Percentiles rank a stretch among this genome's conserved stretches.
Conservation (phyloP, 1,284 basidiomycete genomes). For the Ceratobasidium sp. region DNA sequence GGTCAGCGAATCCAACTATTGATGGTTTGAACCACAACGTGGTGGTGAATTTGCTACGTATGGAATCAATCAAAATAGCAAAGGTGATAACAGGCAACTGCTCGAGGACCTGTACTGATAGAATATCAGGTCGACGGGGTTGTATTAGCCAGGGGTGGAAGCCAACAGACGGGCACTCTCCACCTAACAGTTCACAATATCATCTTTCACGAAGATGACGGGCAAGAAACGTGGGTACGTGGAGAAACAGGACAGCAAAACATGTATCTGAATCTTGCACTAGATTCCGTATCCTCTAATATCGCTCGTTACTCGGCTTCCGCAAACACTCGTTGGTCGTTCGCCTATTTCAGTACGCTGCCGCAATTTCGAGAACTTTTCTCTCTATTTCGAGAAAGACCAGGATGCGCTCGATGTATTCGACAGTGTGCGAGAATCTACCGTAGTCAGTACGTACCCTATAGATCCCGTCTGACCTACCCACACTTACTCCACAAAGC, state of each 20-base stretch:
- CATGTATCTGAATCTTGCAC: slow-evolving; percentile 36
- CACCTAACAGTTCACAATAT: slow-evolving; percentile 95
- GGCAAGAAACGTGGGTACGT: slow-evolving; percentile 79
- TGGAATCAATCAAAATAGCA: slow-evolving; percentile 56
- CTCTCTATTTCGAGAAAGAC: slow-evolving; percentile 75
- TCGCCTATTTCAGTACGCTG: slow-evolving; percentile 84
- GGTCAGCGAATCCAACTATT: slow-evolving; percentile 11
- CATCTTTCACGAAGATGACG: slow-evolving; percentile 72
- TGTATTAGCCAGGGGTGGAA: slow-evolving; percentile 69
- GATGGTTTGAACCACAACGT: slow-evolving; percentile 27
- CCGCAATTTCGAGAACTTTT: slow-evolving; percentile 85
- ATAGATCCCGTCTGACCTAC: slow-evolving; percentile 31
- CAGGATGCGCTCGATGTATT: slow-evolving; percentile 84
- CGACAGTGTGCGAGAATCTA: slow-evolving; percentile 89
- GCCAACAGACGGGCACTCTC: slow-evolving; percentile 71
- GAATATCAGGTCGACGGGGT: slow-evolving; percentile 76
- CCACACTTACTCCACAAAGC: slow-evolving; percentile 55
- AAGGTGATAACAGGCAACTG: slow-evolving; percentile 46
- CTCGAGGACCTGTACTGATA: background rate
- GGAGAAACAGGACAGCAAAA: slow-evolving; percentile 39
- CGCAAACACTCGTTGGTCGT: slow-evolving; percentile 79
- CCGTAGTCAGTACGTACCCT: slow-evolving; percentile 78
- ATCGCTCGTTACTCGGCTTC: slow-evolving; percentile 81
- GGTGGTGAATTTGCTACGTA: slow-evolving; percentile 39
- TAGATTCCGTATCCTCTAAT: slow-evolving; percentile 90